phyloP scores from a whole-genome alignment of 495 filamentous ascomycete genomes.

The Acidiella bohemica region DNA sequence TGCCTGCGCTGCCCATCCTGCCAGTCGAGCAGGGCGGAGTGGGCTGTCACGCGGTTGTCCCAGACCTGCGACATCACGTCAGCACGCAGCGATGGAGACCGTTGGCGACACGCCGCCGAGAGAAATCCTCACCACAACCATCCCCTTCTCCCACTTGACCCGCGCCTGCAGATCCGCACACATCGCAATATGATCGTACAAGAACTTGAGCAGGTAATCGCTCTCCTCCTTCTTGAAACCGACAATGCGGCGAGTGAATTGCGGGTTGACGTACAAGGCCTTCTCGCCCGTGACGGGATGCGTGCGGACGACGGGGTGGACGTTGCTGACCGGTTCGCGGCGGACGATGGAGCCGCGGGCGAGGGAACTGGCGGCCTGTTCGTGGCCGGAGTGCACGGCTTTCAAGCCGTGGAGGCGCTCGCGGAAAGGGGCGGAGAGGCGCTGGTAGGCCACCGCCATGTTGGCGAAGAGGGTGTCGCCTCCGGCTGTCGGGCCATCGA shows the following conservation, averaged over 20 bases:
- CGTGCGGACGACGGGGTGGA: constrained; percentile 67
- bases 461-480: constrained; percentile 70
- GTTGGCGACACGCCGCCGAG: too few relatives aligned
- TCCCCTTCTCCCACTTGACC: constrained; percentile 70
- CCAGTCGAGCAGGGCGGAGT: constrained; percentile 72
- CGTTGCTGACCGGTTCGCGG: constrained; percentile 54
- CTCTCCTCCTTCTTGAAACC: constrained; percentile 68
- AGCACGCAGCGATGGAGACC: too few relatives aligned
- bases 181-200: constrained; percentile 72
- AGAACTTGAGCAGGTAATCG: constrained; percentile 68
- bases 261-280: constrained; percentile 44
- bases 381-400: constrained; percentile 57
- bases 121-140: constrained; percentile 45
- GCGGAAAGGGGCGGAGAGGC: constrained; percentile 57
- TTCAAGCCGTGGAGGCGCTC: constrained; percentile 63
- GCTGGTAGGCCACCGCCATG: constrained; percentile 60
- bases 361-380: constrained; percentile 49
- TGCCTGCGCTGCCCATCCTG: constrained; percentile 64
- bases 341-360: constrained; percentile 48
- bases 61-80: too few relatives aligned
- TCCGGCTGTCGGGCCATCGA: constrained; percentile 61
- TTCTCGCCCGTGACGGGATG: constrained; percentile 76
- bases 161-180: constrained; percentile 79
- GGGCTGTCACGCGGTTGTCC: constrained; percentile 73
- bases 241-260: constrained; percentile 55